A percentile compares a stretch with the other conserved stretches of the same genome.
Evolutionary conservation across 257 asterid species (phyloP).

Genomic region (Plantago elongata): DNA sequence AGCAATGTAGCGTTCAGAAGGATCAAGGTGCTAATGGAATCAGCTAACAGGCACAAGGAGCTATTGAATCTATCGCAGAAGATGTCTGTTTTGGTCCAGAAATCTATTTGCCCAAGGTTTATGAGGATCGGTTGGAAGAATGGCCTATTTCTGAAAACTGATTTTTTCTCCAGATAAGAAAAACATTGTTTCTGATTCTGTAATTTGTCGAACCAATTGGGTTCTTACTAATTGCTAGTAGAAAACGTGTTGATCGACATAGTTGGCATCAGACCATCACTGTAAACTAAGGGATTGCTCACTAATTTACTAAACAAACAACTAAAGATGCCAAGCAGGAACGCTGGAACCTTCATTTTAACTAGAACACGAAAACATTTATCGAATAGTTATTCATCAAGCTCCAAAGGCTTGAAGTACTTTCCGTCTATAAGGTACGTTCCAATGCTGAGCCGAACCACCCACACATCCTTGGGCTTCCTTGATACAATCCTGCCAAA

Average conservation of each 20-base stretch:
- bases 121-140: constrained; percentile 38
- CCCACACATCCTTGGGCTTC: constrained; percentile 91
- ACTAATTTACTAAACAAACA: too few species aligned
- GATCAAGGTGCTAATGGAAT: constrained; percentile 87
- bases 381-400: constrained; percentile 24
- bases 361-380: too few species aligned
- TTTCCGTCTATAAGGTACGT: constrained; percentile 79
- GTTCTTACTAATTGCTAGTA: too few species aligned
- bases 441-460: constrained; percentile 72
- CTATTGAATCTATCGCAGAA: constrained; percentile 46
- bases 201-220: too few species aligned
- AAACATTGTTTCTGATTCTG: too few species aligned
- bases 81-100: constrained; percentile 57
- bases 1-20: constrained; percentile 72
- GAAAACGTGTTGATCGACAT: too few species aligned
- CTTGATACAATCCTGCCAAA: constrained; percentile 69
- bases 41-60: constrained; percentile 54
- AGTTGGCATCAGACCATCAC: too few species aligned
- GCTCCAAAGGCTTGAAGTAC: constrained; percentile 63
- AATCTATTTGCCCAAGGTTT: constrained; percentile 18
- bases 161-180: constrained; percentile 4
- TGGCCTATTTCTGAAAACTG: constrained; percentile 36
- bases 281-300: too few species aligned
- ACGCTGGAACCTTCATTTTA: too few species aligned
- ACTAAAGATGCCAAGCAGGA: too few species aligned